Evolutionary conservation across 768 basidiomycete species (phyloP).

Genomic region (Grammothele lineata): DNA sequence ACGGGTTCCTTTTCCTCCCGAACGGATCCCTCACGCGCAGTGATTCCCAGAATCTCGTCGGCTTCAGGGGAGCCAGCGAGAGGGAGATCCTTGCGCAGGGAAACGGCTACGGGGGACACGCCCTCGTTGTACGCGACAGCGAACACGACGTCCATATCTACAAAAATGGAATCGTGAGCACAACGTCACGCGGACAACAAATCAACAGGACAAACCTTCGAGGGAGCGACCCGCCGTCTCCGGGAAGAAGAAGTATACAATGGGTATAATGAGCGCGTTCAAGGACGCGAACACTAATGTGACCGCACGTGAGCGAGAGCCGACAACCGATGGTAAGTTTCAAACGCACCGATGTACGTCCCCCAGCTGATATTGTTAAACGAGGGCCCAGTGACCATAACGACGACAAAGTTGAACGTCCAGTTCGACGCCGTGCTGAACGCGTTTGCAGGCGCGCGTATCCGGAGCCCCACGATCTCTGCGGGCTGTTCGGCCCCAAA

Average conservation of each 20-base stretch:
- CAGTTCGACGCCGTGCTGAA: slow-evolving; percentile 50
- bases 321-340: neutral
- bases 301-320: neutral
- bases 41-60: slow-evolving; percentile 30
- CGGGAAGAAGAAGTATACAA: slow-evolving; percentile 58
- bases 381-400: slow-evolving; percentile 58
- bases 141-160: slow-evolving; percentile 33
- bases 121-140: slow-evolving; percentile 31
- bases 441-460: slow-evolving; percentile 62
- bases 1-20: no score
- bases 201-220: slow-evolving; percentile 32
- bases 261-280: slow-evolving; percentile 53
- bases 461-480: slow-evolving; percentile 58
- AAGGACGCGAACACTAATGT: slow-evolving; percentile 48
- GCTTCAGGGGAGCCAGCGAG: slow-evolving; percentile 31
- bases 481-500: slow-evolving; percentile 43
- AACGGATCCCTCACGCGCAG: neutral
- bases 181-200: neutral
- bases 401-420: slow-evolving; percentile 58
- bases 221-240: slow-evolving; percentile 58
- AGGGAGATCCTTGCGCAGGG: slow-evolving; percentile 30
- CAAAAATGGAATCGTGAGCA: neutral
- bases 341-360: slow-evolving; percentile 56
- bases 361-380: slow-evolving; percentile 56
- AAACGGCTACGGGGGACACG: slow-evolving; percentile 30